phyloP scores from a whole-genome alignment of 805 yeast genomes.

The Zygosaccharomyces lentus region DNA sequence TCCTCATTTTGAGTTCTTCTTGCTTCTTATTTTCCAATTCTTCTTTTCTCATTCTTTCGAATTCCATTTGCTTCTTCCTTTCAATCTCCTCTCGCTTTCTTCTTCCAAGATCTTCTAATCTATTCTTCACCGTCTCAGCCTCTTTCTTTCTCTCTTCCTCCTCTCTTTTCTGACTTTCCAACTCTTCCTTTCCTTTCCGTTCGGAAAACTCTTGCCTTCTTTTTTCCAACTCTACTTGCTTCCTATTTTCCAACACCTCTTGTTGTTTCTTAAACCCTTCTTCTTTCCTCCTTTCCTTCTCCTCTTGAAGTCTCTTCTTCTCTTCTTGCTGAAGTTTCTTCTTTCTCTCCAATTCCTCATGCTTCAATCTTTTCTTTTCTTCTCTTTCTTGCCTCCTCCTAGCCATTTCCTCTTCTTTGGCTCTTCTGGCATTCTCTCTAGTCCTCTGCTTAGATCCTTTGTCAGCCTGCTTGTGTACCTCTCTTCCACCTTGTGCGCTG shows the following conservation, averaged over 20 bases:
- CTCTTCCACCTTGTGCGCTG: conserved; percentile 8
- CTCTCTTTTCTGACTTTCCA: neutral
- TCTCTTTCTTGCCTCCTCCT: conserved; percentile 10
- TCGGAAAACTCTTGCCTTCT: neutral
- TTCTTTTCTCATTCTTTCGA: neutral
- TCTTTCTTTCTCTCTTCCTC: neutral
- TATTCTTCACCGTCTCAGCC: neutral
- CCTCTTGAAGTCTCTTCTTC: neutral
- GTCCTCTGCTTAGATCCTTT: conserved; percentile 12
- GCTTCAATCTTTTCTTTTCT: conserved; percentile 11
- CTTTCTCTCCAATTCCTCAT: conserved; percentile 6
- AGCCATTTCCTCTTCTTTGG: conserved; percentile 11
- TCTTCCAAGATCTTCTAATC: conserved; percentile 4
- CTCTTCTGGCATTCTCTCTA: conserved; percentile 14
- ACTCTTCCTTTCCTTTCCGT: neutral
- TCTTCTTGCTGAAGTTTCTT: conserved; percentile 3
- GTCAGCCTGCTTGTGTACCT: conserved; percentile 13
- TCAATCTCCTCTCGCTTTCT: conserved; percentile 13
- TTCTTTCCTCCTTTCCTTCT: neutral
- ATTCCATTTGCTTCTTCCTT: conserved; percentile 10
- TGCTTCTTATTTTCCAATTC: conserved; percentile 1
- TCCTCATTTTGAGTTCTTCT: neutral
- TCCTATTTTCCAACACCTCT: conserved; percentile 2
- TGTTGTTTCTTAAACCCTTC: conserved; percentile 1
- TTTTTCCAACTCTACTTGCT: conserved; percentile 9